These are phyloP conservation scores for Penicillium lividum DNA, from an alignment of 495 filamentous ascomycete genomes.

Conservation along the genomic window DNA sequence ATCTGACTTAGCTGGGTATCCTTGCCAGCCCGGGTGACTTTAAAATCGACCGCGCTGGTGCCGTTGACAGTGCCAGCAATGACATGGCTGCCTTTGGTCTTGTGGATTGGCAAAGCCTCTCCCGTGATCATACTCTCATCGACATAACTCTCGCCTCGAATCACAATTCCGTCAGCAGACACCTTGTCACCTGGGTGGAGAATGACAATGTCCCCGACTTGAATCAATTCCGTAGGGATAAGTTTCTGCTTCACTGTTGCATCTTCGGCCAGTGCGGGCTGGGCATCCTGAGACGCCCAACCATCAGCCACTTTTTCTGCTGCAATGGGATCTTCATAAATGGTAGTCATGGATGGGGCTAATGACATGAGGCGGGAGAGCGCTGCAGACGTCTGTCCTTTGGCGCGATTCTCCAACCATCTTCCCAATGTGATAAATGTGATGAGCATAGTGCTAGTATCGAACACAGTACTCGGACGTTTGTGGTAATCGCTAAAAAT, in stretches of 20 bases:
- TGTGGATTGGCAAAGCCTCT: constrained; percentile 90
- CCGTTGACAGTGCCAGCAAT: constrained; percentile 98
- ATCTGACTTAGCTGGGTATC: constrained; percentile 98
- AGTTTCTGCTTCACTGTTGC: constrained; percentile 70
- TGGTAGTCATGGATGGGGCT: constrained; percentile 93
- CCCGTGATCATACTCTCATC: constrained; percentile 99
- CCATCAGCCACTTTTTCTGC: constrained; percentile 84
- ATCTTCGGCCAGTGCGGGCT: constrained; percentile 48
- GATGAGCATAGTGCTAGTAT: constrained; percentile 98
- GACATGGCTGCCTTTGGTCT: constrained; percentile 72
- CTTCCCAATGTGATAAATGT: constrained; percentile 92
- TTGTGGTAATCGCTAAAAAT: constrained; percentile 67
- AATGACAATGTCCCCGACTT: constrained; percentile 91
- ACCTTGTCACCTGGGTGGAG: constrained; percentile 95
- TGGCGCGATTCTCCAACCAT: constrained; percentile 92
- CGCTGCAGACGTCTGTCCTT: constrained; percentile 94
- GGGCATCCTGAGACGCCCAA: constrained; percentile 58
- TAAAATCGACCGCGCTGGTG: constrained; percentile 86
- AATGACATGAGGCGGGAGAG: constrained; percentile 95
- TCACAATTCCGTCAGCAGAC: constrained; percentile 86
- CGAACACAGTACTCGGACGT: constrained; percentile 85
- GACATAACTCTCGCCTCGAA: constrained; percentile 86
- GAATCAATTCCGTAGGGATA: constrained; percentile 92
- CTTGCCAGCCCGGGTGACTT: constrained; percentile 86
- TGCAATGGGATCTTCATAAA: constrained; percentile 95